phyloP scores from a whole-genome alignment of 2,329 filamentous ascomycete genomes.

The Coniosporium tulheliwenetii region DNA sequence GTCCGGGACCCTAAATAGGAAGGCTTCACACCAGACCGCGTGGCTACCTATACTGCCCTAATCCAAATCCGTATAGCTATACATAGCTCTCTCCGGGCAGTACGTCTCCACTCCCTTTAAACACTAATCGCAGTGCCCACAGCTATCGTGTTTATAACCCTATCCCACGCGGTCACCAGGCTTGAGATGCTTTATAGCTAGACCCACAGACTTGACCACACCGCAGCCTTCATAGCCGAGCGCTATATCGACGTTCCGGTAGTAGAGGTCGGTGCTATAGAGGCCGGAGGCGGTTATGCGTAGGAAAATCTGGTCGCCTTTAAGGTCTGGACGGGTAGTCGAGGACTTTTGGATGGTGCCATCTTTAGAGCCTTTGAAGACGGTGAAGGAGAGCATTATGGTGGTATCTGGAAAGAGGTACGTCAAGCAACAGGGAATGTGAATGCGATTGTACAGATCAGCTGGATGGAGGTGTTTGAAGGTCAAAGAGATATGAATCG shows the following conservation, averaged over 20 bases:
- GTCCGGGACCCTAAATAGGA: slow-evolving; percentile 31
- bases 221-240: slow-evolving; percentile 42
- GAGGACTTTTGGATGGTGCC: slow-evolving; percentile 37
- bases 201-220: slow-evolving; percentile 31
- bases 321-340: slow-evolving; percentile 28
- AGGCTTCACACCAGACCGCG: slow-evolving; percentile 33
- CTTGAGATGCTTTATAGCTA: slow-evolving; percentile 29
- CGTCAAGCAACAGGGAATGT: background rate
- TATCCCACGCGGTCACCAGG: slow-evolving; percentile 36
- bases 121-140: slow-evolving; percentile 29
- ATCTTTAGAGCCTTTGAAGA: slow-evolving; percentile 46
- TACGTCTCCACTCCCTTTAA: slow-evolving; percentile 27
- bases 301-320: slow-evolving; percentile 42
- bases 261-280: slow-evolving; percentile 43
- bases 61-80: slow-evolving; percentile 27
- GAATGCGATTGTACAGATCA: too few species aligned
- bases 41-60: slow-evolving; percentile 30
- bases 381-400: slow-evolving; percentile 30
- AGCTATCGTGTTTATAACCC: slow-evolving; percentile 31
- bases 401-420: background rate
- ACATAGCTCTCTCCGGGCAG: slow-evolving; percentile 26
- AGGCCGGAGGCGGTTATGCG: slow-evolving; percentile 51
- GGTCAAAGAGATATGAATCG: background rate
- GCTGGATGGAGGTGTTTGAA: background rate
- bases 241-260: slow-evolving; percentile 21